These are phyloP conservation scores for Holtermanniella nyarrowii DNA, from an alignment of 768 basidiomycete genomes.

Conservation along the genomic window DNA sequence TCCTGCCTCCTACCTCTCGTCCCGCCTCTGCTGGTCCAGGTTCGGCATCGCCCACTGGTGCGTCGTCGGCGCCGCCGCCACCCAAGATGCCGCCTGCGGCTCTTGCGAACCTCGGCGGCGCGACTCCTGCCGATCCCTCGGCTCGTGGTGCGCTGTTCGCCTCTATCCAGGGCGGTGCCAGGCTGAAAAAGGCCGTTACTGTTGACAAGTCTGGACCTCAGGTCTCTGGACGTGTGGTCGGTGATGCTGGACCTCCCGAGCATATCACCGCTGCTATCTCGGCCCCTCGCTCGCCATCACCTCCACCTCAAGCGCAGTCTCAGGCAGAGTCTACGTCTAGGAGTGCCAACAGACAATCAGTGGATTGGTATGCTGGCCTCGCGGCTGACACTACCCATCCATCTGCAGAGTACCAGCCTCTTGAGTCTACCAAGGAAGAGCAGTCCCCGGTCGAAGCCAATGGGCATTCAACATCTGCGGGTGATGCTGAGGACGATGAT, in stretches of 20 bases:
- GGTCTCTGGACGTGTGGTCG: constrained; percentile 66
- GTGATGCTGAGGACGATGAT: constrained; percentile 35
- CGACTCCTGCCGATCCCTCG: constrained; percentile 13
- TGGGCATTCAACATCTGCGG: constrained; percentile 4
- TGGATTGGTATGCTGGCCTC: constrained; percentile 84
- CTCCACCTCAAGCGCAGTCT: constrained; percentile 26
- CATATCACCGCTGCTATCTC: constrained; percentile 59
- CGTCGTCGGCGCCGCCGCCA: constrained; percentile 31
- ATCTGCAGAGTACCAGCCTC: constrained; percentile 42
- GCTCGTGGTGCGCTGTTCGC: constrained; percentile 55
- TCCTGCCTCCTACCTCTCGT: constrained; percentile 49
- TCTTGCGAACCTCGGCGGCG: constrained; percentile 45
- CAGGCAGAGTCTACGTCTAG: constrained; percentile 14
- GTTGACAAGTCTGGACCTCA: constrained; percentile 62
- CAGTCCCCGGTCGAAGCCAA: constrained; percentile 19
- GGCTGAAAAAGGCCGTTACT: constrained; percentile 64
- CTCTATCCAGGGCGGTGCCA: constrained; percentile 66
- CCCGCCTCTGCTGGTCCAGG: constrained; percentile 35
- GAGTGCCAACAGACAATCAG: constrained; percentile 58
- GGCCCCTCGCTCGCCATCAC: constrained; percentile 43
- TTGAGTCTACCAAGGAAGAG: constrained; percentile 48
- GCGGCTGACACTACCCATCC: constrained; percentile 54
- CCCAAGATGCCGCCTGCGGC: constrained; percentile 41
- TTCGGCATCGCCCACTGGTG: constrained; percentile 26
- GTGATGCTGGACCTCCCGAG: constrained; percentile 57